Base-by-base conservation (phyloP, 2,329 filamentous ascomycete species). In the Verticillium tricorpus region DNA sequence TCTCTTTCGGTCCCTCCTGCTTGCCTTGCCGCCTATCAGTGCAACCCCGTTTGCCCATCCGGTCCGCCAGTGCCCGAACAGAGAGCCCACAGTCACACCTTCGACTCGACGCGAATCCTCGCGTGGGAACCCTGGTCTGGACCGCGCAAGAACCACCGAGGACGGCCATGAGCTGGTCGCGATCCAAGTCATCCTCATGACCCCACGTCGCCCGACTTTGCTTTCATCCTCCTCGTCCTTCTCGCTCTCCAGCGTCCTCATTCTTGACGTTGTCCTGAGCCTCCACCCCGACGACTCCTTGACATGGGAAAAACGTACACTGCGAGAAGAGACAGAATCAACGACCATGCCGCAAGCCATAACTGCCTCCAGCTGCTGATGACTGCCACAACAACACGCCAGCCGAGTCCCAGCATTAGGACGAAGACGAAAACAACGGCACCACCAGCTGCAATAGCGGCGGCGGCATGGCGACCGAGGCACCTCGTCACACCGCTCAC, bases 321-420 rank as follows among this genome's bases (percentile, higher is more conserved):
- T 74, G 63, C 69, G 69, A 67, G 71, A 71, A 62, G 39, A 56
- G 60, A 60, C 59, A 52, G 37, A 50, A 40, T 58, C 58, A 32
- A 39, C 52, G 56, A 14, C 34, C 19, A 50, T 50, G 45, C 45
- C 19, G 22, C 45, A n/a, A 22, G 19, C 19, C n/a, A 59, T 19
- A 37, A 15, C 37, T 19, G 31, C n/a, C 37, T 39, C 17, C 31
- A 37, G 22, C 35, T 11, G 25, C 19, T 45, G 14, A 59, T 59
- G n/a, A 59, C 57, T 45, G n/a, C 19, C 59, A 55, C 31, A 25
- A 56, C 31, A 56, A 58, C n/a, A 35, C 55, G 52, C 40, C 54
- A 31, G n/a, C 19, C 45, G 45, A 22, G n/a, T 50, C n/a, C 56
- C 55, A 25, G 59, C 32, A 37, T 45, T 34, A 37, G 54, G 56